Percentiles rank a stretch among this genome's conserved stretches.
Conservation (phyloP, 345 rosid species). For the Eucalyptus regnans region DNA sequence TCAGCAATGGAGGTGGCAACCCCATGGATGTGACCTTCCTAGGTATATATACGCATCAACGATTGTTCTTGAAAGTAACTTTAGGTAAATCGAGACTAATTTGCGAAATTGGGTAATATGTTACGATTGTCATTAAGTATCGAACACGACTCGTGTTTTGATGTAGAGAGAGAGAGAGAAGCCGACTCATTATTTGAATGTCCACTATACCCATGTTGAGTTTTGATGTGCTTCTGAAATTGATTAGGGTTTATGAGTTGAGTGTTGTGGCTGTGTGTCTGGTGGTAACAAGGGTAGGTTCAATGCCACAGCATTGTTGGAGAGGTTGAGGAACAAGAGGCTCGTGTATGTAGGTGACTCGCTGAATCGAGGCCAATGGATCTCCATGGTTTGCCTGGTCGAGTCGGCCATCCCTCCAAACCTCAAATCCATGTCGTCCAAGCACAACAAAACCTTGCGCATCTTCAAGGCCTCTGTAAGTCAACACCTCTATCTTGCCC, state of each 20-base stretch:
- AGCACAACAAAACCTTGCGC: conserved; percentile 44
- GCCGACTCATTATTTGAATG: not conserved
- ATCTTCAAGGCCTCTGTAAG: not conserved
- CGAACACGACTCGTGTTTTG: not conserved
- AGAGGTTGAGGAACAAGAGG: conserved; percentile 80
- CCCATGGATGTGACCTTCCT: conserved; percentile 74
- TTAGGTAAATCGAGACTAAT: not conserved
- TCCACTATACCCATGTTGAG: not conserved
- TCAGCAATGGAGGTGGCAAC: conserved; percentile 92
- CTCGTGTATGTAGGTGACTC: conserved; percentile 91
- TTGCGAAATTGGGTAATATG: not conserved
- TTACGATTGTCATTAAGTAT: too few species aligned
- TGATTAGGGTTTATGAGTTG: not conserved
- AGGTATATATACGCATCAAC: conserved; percentile 20
- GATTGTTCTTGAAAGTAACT: not conserved
- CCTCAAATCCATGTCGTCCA: conserved; percentile 40
- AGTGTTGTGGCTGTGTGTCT: not conserved
- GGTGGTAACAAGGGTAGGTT: not conserved
- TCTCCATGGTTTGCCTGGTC: conserved; percentile 81
- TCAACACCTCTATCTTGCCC: not conserved
- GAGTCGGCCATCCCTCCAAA: conserved; percentile 44
- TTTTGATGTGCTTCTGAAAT: not conserved
- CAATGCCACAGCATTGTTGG: conserved; percentile 39
- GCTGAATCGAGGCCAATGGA: conserved; percentile 86
- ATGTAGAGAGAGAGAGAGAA: not conserved